Base-by-base conservation (phyloP, 2,329 filamentous ascomycete genomes). In the Pezicula rhizophila region DNA sequence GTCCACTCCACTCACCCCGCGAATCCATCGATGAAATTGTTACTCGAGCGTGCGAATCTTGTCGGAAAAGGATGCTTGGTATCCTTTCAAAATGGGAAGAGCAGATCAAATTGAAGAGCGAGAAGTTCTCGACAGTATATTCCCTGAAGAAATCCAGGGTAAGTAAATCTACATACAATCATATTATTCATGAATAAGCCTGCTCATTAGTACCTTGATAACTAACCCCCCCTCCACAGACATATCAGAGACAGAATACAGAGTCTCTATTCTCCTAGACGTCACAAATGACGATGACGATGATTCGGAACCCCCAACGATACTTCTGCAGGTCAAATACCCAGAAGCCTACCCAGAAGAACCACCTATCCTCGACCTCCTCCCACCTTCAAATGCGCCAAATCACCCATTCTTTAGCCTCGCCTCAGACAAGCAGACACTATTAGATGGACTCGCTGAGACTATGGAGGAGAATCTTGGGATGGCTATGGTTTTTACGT, bases 51-150 rank as follows among this genome's bases (percentile, higher is more conserved):
- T 10, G 8, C 28, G 28, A 31, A 31, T 31, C 28, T 12, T 10
- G 8, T 12, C 28, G 28, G 28, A 31, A 31, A 31, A 31, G 28
- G 28, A 31, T 31, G 28, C 28, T 31, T 31, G 28, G 28, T 31
- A 31, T 31, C 28, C 28, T 31, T 12, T 31, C 57, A 72, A 53
- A 7, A 84, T 85, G 82, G 81, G 81, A 44, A 77, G 72, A 66
- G 92, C 97, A 76, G 93, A 99, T 52, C 93, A 99, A 69, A 73
- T 84, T 57, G 93, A 99, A 72, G 93, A 99, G 78, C 85, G 91
- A 53, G 93, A 99, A 70, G 92, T 99, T 60, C 89, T 99, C 66
- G 89, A 95, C 65, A 96, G 92, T 52, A 99, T 99, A 64, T 99
- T 97, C 60, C 90, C 93, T 1, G 92, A 99, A 52, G 93, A 99